Conservation (phyloP, 1,139 yeast species). For the Hemisphaericaspora lyxosophila region DNA sequence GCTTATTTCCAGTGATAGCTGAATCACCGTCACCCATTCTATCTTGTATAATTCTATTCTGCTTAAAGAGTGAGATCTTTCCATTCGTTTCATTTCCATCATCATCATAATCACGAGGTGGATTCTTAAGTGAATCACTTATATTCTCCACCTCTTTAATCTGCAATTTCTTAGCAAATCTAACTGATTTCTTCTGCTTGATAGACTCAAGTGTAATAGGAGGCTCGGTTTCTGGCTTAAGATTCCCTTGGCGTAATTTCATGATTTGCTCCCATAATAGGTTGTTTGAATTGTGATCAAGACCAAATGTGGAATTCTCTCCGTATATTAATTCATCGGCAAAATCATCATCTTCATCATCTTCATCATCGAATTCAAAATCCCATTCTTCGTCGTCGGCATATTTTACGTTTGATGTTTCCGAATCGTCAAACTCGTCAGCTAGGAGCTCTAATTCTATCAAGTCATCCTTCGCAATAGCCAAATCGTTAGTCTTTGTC, state of each 20-base stretch:
- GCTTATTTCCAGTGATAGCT: no score
- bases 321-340: slow-evolving; percentile 17
- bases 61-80: slow-evolving; percentile 17
- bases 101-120: slow-evolving; percentile 13
- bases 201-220: background rate
- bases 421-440: slow-evolving; percentile 46
- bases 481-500: slow-evolving; percentile 1
- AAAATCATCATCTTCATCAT: slow-evolving; percentile 22
- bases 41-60: slow-evolving; percentile 8
- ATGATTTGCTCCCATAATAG: slow-evolving; percentile 34
- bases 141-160: slow-evolving; percentile 61
- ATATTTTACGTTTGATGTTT: slow-evolving; percentile 23
- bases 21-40: slow-evolving; percentile 1
- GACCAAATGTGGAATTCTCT: slow-evolving; percentile 6
- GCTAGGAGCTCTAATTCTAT: slow-evolving; percentile 49
- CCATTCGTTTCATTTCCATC: slow-evolving; percentile 2
- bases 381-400: slow-evolving; percentile 45
- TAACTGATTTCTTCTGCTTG: slow-evolving; percentile 45
- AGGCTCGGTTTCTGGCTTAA: background rate
- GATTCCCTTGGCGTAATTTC: slow-evolving; percentile 18
- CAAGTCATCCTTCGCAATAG: slow-evolving; percentile 28
- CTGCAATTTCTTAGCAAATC: slow-evolving; percentile 51
- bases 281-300: slow-evolving; percentile 9
- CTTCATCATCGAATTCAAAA: slow-evolving; percentile 28
- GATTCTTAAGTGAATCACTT: slow-evolving; percentile 42